phyloP scores from a whole-genome alignment of 768 basidiomycete genomes.

The Dentipellis sp. region DNA sequence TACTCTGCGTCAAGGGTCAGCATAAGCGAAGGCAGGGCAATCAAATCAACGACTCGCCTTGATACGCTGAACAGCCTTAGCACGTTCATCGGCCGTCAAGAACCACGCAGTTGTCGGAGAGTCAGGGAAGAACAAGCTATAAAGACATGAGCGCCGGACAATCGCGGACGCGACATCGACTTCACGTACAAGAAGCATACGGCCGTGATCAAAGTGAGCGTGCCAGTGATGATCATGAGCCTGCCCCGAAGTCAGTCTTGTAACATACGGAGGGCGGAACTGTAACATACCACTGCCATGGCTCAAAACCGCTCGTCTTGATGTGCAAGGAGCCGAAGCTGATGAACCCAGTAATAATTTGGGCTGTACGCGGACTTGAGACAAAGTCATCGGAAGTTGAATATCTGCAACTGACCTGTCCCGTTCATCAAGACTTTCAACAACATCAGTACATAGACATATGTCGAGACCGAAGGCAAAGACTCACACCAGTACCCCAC shows the following conservation, averaged over 20 bases:
- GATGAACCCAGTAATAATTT: conserved; percentile 62
- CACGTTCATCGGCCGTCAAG: conserved; percentile 54
- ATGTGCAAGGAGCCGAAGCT: conserved; percentile 63
- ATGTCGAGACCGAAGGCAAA: neutral
- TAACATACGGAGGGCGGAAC: neutral
- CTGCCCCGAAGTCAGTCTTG: conserved; percentile 20
- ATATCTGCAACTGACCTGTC: conserved; percentile 30
- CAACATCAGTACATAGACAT: neutral
- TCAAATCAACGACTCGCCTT: conserved; percentile 31
- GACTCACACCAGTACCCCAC: conserved; percentile 72
- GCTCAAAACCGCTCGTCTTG: conserved; percentile 43
- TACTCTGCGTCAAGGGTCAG: conserved; percentile 30
- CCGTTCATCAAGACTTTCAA: conserved; percentile 64
- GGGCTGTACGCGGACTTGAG: conserved; percentile 30
- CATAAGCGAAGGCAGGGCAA: neutral
- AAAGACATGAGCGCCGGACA: neutral
- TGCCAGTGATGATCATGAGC: conserved; percentile 67
- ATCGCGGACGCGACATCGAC: neutral
- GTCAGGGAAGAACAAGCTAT: conserved; percentile 62
- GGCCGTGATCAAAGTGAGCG: conserved; percentile 44
- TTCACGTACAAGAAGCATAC: conserved; percentile 42
- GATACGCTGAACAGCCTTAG: conserved; percentile 53
- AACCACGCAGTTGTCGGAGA: conserved; percentile 73
- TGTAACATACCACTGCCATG: conserved; percentile 58
- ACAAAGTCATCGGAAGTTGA: neutral